Evolutionary conservation across 2,329 filamentous ascomycete genomes (phyloP).

Genomic region (Ceratocystis cacaofunesta): DNA sequence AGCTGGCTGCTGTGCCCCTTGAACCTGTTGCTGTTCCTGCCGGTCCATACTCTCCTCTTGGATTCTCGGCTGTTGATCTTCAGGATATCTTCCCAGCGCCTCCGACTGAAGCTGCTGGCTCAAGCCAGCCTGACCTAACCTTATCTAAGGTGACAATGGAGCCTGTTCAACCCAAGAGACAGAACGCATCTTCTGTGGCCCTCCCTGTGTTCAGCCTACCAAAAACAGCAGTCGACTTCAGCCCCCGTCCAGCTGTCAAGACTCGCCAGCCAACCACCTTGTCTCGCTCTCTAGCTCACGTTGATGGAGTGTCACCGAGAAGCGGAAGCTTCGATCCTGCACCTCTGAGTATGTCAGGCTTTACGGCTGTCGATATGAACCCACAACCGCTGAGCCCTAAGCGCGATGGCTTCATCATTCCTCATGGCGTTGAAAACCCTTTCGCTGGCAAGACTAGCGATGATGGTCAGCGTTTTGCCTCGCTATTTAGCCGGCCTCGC

Average conservation of each 20-base stretch:
- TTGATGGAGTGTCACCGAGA: constrained; percentile 8
- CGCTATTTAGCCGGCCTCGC: constrained; percentile 29
- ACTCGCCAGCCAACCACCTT: not conserved
- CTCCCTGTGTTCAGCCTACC: constrained; percentile 7
- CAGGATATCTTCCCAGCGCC: constrained; percentile 16
- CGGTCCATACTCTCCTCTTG: constrained; percentile 12
- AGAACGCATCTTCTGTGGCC: not conserved
- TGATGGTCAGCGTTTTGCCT: constrained; percentile 26
- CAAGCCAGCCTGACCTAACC: not conserved
- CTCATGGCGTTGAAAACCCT: constrained; percentile 29
- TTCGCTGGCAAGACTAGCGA: constrained; percentile 20
- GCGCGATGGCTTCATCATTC: constrained; percentile 42
- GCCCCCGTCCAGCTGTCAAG: not conserved
- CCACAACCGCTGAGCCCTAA: constrained; percentile 29
- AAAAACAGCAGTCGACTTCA: constrained; percentile 6
- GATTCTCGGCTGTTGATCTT: constrained; percentile 12
- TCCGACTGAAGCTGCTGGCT: constrained; percentile 2
- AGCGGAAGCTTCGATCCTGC: not conserved
- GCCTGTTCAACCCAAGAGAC: constrained; percentile 5
- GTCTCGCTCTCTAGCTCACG: constrained; percentile 2
- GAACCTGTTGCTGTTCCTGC: constrained; percentile 6
- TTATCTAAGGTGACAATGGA: constrained; percentile 6
- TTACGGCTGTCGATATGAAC: constrained; percentile 13
- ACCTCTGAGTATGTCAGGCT: constrained; percentile 9
- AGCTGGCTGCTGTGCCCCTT: not conserved